Percentiles rank a stretch among this genome's conserved stretches.
Conservation (phyloP, 345 rosid species). For the Stellera chamaejasme region DNA sequence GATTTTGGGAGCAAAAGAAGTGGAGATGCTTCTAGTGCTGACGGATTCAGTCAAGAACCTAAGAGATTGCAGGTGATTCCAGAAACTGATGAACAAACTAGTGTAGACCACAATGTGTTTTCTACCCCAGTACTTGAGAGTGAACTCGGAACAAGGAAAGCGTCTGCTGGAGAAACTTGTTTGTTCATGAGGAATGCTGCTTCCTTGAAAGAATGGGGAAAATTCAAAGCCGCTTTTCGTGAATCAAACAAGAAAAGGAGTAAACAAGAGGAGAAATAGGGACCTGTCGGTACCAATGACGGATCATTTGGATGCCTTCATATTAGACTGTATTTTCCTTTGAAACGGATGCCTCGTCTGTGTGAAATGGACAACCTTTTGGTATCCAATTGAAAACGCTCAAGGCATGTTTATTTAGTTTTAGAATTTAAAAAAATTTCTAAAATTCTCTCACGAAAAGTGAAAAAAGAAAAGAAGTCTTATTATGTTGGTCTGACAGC, state of each 20-base stretch:
- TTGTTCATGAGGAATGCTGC: slow-evolving; percentile 61
- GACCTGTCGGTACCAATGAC: too few species aligned
- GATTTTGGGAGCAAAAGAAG: neutral
- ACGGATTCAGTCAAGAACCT: slow-evolving; percentile 6
- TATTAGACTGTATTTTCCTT: too few species aligned
- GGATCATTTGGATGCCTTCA: too few species aligned
- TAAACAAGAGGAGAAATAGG: slow-evolving; percentile 12
- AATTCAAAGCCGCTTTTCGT: slow-evolving; percentile 48
- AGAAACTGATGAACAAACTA: slow-evolving; percentile 13
- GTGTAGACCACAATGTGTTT: slow-evolving; percentile 11
- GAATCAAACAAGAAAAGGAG: slow-evolving; percentile 41
- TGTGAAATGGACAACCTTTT: too few species aligned
- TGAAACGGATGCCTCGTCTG: too few species aligned
- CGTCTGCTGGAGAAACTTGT: slow-evolving; percentile 40
- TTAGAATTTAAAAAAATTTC: too few species aligned
- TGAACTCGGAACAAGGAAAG: slow-evolving; percentile 11
- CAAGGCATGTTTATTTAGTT: too few species aligned
- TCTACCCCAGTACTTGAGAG: slow-evolving; percentile 16
- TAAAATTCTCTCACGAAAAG: too few species aligned
- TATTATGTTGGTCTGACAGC: too few species aligned
- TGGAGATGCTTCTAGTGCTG: slow-evolving; percentile 2
- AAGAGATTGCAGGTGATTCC: slow-evolving; percentile 11
- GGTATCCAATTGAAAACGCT: too few species aligned
- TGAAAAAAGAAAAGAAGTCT: too few species aligned
- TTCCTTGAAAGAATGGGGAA: slow-evolving; percentile 74